phyloP scores from a whole-genome alignment of 2,329 filamentous ascomycete species.

The Neonectria coccinea region DNA sequence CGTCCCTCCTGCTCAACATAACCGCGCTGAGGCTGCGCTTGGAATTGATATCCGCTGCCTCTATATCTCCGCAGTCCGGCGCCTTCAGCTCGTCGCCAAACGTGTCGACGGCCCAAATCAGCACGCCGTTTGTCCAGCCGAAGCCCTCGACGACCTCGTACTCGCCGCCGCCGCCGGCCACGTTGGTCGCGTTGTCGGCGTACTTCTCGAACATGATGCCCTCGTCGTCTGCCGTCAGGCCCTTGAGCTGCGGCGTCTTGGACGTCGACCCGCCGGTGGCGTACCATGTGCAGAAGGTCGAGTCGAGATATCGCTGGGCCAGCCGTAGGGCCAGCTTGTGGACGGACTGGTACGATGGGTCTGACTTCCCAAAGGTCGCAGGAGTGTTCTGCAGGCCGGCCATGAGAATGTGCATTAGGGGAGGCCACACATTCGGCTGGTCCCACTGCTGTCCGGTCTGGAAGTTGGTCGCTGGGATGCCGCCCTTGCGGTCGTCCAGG shows the following conservation, averaged over 20 bases:
- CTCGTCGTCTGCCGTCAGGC: slow-evolving; percentile 54
- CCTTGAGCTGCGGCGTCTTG: slow-evolving; percentile 62
- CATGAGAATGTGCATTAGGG: slow-evolving; percentile 73
- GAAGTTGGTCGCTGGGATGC: slow-evolving; percentile 72
- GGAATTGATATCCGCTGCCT: slow-evolving; percentile 52
- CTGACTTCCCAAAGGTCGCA: slow-evolving; percentile 63
- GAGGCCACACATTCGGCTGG: slow-evolving; percentile 77
- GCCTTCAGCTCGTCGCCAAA: slow-evolving; percentile 67
- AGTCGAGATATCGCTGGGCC: slow-evolving; percentile 75
- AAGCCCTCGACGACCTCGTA: slow-evolving; percentile 78
- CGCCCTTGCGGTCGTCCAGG: slow-evolving; percentile 65
- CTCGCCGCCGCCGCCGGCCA: slow-evolving; percentile 73
- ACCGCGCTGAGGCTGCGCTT: slow-evolving; percentile 57
- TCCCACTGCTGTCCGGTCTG: slow-evolving; percentile 76
- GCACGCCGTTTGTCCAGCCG: slow-evolving; percentile 76
- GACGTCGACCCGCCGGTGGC: slow-evolving; percentile 73
- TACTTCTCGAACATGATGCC: slow-evolving; percentile 81
- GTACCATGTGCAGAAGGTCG: slow-evolving; percentile 77
- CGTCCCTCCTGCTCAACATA: slow-evolving; percentile 60
- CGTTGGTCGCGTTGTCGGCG: slow-evolving; percentile 68
- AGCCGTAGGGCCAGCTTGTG: slow-evolving; percentile 68
- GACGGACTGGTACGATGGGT: slow-evolving; percentile 65
- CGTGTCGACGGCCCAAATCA: slow-evolving; percentile 73
- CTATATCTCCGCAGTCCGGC: slow-evolving; percentile 67
- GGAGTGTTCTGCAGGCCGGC: slow-evolving; percentile 70